Percentiles rank a stretch among this genome's conserved stretches.
These are phyloP conservation scores for Nannochloropsis granulata DNA, from an alignment of 108 stramenopile species.

Conservation along the genomic window DNA sequence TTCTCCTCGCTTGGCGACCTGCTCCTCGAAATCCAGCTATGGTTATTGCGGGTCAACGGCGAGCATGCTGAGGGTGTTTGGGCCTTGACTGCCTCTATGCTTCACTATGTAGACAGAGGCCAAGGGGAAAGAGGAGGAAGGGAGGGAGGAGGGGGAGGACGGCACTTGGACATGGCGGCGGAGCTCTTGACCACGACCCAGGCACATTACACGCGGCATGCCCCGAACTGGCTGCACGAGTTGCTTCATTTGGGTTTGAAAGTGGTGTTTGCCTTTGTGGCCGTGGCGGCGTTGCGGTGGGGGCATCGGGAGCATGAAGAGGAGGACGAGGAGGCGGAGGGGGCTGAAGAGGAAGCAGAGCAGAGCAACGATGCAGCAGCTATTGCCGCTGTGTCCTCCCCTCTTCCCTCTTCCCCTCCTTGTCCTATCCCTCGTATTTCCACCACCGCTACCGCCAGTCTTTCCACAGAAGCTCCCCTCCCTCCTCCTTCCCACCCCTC, in stretches of 20 bases:
- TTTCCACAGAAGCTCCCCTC: background rate
- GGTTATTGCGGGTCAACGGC: background rate
- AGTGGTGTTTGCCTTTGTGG: background rate
- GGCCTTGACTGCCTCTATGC: background rate
- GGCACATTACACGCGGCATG: background rate
- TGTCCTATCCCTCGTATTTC: too few relatives aligned
- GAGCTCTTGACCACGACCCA: background rate
- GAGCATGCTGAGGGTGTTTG: background rate
- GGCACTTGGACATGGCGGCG: background rate
- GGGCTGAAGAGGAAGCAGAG: background rate
- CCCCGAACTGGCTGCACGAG: background rate
- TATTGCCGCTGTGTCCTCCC: too few relatives aligned
- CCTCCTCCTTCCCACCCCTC: background rate
- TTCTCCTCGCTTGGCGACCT: background rate
- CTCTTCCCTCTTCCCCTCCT: too few relatives aligned
- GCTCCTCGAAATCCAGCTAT: background rate
- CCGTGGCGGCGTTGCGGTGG: background rate
- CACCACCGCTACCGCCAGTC: background rate
- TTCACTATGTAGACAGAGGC: background rate
- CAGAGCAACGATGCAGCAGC: background rate
- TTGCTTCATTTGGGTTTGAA: background rate
- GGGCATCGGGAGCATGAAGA: background rate
- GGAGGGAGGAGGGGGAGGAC: background rate
- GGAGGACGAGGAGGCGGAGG: background rate
- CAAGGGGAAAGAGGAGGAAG: background rate